Conservation (phyloP, 306 rosid genomes). For the Macrotyloma uniflorum region DNA sequence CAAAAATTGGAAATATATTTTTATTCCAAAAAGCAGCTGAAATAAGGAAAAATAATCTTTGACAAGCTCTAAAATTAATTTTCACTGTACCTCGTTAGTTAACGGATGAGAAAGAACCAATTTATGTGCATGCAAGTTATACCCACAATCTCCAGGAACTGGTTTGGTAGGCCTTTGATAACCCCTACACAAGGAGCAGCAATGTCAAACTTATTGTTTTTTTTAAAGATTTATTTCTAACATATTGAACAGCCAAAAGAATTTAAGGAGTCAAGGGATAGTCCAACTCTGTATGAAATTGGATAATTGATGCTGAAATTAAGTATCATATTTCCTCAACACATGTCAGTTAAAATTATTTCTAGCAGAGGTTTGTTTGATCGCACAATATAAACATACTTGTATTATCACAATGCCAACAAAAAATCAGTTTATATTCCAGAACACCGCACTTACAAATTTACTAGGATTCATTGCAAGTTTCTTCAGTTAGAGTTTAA, state of each 20-base stretch:
- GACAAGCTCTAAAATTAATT: not conserved
- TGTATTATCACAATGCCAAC: not conserved
- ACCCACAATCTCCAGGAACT: slow-evolving; percentile 97
- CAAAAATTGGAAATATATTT: no score
- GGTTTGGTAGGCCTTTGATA: slow-evolving; percentile 73
- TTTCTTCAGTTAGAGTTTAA: slow-evolving; percentile 1
- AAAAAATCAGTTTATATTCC: not conserved
- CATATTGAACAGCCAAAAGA: slow-evolving; percentile 1
- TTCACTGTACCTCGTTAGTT: slow-evolving; percentile 61
- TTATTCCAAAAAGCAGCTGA: no score
- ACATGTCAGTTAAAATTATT: not conserved
- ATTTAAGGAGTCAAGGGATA: not conserved
- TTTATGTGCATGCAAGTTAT: slow-evolving; percentile 78
- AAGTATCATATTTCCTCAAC: not conserved
- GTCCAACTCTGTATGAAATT: not conserved
- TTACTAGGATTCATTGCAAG: not conserved
- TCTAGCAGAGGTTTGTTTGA: slow-evolving; percentile 9
- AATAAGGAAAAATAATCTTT: no score
- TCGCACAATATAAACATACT: not conserved
- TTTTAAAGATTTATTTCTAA: not conserved
- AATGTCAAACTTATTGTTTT: not conserved
- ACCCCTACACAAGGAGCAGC: slow-evolving; percentile 53
- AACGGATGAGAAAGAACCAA: slow-evolving; percentile 70
- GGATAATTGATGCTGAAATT: not conserved
- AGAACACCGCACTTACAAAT: not conserved